Percentiles rank a stretch among this genome's conserved stretches.
Evolutionary conservation across 192 early-diverging fungal species (phyloP).

Genomic region (Podila verticillata): DNA sequence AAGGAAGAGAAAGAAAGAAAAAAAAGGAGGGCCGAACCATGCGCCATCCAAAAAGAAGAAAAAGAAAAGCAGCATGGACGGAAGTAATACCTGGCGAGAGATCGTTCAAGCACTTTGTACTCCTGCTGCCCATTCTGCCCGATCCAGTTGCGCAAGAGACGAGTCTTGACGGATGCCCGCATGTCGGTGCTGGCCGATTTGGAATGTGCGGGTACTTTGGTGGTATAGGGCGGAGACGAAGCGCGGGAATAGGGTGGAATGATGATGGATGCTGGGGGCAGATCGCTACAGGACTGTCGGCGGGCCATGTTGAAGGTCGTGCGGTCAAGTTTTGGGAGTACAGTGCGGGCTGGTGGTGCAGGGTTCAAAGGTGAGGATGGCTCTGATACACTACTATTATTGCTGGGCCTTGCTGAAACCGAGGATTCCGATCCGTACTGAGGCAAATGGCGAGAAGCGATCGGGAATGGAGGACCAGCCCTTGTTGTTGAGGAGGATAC

Average conservation of each 20-base stretch:
- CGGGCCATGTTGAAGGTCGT: conserved; percentile 23
- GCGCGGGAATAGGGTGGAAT: conserved; percentile 47
- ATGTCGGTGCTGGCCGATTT: conserved; percentile 45
- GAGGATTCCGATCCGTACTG: background rate
- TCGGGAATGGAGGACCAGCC: conserved; percentile 7
- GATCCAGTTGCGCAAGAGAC: conserved; percentile 50
- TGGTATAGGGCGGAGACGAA: conserved; percentile 31
- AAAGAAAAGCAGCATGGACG: background rate
- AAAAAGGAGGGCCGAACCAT: conserved; percentile 1
- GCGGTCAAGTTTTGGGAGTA: conserved; percentile 13
- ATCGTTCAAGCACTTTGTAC: conserved; percentile 45
- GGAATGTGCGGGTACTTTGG: conserved; percentile 37
- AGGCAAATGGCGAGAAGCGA: conserved; percentile 21
- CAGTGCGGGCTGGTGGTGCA: too few species aligned
- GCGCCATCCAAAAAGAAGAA: background rate
- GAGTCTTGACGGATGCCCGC: conserved; percentile 45
- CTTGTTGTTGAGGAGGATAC: conserved; percentile 4
- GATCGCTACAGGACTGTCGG: conserved; percentile 47
- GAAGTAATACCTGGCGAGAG: conserved; percentile 30
- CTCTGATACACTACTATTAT: background rate
- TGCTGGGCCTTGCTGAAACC: background rate
- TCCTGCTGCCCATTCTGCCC: conserved; percentile 46
- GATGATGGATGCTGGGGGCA: conserved; percentile 42
- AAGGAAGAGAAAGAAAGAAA: background rate
- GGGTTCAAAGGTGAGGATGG: background rate